phyloP scores from a whole-genome alignment of 2,329 filamentous ascomycete species.

The Dryadomyces quercus-mongolicae region DNA sequence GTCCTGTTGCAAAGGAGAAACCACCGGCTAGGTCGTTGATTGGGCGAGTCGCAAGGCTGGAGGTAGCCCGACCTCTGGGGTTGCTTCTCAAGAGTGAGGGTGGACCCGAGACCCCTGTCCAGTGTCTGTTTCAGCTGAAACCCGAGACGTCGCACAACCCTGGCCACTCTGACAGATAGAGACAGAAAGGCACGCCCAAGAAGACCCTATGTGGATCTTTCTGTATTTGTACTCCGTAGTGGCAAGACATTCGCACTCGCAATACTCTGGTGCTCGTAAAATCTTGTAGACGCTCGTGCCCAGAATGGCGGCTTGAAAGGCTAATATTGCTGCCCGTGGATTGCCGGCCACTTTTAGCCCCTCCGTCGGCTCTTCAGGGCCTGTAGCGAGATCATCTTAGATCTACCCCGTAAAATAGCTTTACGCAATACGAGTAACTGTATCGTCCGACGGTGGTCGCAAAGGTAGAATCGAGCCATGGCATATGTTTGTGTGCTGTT shows the following conservation, averaged over 20 bases:
- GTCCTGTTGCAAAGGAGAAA: too few relatives aligned
- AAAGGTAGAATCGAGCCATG: not conserved
- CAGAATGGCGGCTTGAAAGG: too few relatives aligned
- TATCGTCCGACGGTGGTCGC: not conserved
- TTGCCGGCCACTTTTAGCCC: not conserved
- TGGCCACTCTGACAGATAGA: not conserved
- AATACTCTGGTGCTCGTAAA: not conserved
- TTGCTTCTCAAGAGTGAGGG: not conserved
- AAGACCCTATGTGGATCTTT: too few relatives aligned
- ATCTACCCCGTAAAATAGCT: not conserved
- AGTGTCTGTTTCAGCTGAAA: conserved; percentile 33
- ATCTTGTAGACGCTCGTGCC: not conserved
- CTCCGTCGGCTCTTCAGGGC: not conserved
- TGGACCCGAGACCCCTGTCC: conserved; percentile 11
- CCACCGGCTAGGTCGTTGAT: not conserved
- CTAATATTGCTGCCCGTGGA: not conserved
- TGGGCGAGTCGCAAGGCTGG: not conserved
- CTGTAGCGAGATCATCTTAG: not conserved
- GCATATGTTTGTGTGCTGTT: not conserved
- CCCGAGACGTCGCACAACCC: conserved; percentile 22
- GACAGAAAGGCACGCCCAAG: too few relatives aligned
- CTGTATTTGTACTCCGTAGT: too few relatives aligned
- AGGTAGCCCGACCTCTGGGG: not conserved
- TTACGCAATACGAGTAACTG: not conserved
- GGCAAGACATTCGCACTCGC: too few relatives aligned